A percentile compares a stretch with the other conserved stretches of the same genome.
These are phyloP conservation scores for Zalaria sp. DNA, from an alignment of 2,329 filamentous ascomycete species.

Conservation along the genomic window DNA sequence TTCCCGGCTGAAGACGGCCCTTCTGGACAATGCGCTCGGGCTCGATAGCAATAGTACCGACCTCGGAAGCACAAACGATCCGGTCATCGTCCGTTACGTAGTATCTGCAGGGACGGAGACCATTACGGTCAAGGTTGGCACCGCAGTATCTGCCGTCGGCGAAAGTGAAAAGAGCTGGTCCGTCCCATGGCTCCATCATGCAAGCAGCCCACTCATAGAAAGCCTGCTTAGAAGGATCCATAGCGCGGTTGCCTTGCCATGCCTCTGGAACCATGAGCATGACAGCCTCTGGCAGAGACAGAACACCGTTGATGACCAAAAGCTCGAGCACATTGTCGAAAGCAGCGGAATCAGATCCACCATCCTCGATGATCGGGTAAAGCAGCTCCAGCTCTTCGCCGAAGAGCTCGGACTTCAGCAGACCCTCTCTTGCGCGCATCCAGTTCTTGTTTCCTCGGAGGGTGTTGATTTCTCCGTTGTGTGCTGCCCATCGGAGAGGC, in stretches of 20 bases:
- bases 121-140: slow-evolving; percentile 92
- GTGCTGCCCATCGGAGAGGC: slow-evolving; percentile 88
- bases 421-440: slow-evolving; percentile 94
- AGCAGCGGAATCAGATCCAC: slow-evolving; percentile 89
- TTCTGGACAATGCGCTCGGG: slow-evolving; percentile 85
- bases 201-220: slow-evolving; percentile 99
- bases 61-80: slow-evolving; percentile 93
- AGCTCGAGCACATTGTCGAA: slow-evolving; percentile 96
- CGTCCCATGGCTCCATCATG: slow-evolving; percentile 98
- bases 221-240: slow-evolving; percentile 90
- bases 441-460: slow-evolving; percentile 97
- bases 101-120: slow-evolving; percentile 87
- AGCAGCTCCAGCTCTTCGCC: slow-evolving; percentile 80
- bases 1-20: slow-evolving; percentile 82
- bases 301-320: slow-evolving; percentile 85
- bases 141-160: slow-evolving; percentile 93
- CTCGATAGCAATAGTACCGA: slow-evolving; percentile 83
- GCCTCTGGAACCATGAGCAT: slow-evolving; percentile 99
- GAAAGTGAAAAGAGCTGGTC: slow-evolving; percentile 91
- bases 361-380: slow-evolving; percentile 92
- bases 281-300: slow-evolving; percentile 87
- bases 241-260: slow-evolving; percentile 84
- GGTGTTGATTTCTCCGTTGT: slow-evolving; percentile 98
- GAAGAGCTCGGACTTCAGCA: slow-evolving; percentile 86
- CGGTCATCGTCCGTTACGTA: slow-evolving; percentile 94